Percentiles rank a stretch among this genome's conserved stretches.
These are phyloP conservation scores for Fagopyrum tataricum DNA, from an alignment of 148 eudicot genomes.

Conservation along the genomic window DNA sequence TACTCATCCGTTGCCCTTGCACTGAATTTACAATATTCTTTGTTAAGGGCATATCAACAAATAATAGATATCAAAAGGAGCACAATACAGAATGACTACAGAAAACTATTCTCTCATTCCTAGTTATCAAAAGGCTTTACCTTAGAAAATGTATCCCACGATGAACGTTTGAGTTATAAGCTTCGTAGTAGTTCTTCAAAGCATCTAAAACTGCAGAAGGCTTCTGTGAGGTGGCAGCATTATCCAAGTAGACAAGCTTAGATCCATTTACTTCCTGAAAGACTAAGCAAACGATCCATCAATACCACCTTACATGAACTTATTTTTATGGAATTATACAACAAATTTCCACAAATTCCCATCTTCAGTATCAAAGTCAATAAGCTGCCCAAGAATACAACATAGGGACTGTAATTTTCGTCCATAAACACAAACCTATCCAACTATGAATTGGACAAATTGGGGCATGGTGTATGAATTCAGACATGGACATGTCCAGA, in stretches of 20 bases:
- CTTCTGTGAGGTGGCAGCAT: constrained; percentile 97
- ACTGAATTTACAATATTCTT: constrained; percentile 32
- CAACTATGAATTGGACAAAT: not conserved
- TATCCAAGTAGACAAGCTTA: constrained; percentile 87
- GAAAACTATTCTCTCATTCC: not conserved
- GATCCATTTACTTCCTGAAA: constrained; percentile 77
- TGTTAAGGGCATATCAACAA: not conserved
- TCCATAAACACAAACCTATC: not conserved
- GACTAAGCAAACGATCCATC: not conserved
- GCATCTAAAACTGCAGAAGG: constrained; percentile 69
- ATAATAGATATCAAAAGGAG: not conserved
- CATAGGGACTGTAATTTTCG: not conserved
- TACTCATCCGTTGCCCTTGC: constrained; percentile 91
- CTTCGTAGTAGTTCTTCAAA: constrained; percentile 62
- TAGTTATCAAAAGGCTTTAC: constrained; percentile 21
- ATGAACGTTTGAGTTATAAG: constrained; percentile 90
- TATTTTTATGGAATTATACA: not conserved
- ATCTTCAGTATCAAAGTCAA: not conserved
- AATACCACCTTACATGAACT: not conserved
- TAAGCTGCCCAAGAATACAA: not conserved
- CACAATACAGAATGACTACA: not conserved
- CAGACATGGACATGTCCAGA: constrained; percentile 9
- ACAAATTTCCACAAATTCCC: not conserved
- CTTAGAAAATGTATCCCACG: constrained; percentile 93
- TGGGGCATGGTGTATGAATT: not conserved